phyloP scores from a whole-genome alignment of 805 yeast genomes.

The Metschnikowia anglica region DNA sequence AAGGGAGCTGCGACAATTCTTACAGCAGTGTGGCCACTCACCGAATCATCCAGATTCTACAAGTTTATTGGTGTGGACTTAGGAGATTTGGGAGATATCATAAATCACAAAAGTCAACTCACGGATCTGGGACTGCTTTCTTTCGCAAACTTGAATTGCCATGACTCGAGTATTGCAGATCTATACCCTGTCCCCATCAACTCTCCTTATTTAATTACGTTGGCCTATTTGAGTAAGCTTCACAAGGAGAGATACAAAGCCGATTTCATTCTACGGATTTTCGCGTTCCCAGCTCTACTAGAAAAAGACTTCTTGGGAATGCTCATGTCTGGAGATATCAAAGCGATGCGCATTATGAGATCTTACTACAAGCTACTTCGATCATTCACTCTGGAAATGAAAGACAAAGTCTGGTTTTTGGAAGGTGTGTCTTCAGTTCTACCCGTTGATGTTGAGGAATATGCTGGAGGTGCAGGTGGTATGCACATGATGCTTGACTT shows the following conservation, averaged over 20 bases:
- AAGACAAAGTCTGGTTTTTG: conserved; percentile 88
- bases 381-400: conserved; percentile 81
- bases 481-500: conserved; percentile 91
- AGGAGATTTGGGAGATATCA: conserved; percentile 81
- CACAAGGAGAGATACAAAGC: conserved; percentile 79
- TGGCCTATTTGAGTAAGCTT: conserved; percentile 81
- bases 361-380: conserved; percentile 80
- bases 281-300: conserved; percentile 89
- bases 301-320: conserved; percentile 77
- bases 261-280: conserved; percentile 81
- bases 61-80: conserved; percentile 76
- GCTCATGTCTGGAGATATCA: conserved; percentile 78
- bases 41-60: conserved; percentile 43
- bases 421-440: conserved; percentile 80
- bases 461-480: conserved; percentile 83
- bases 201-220: conserved; percentile 84
- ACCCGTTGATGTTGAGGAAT: conserved; percentile 89
- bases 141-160: conserved; percentile 68
- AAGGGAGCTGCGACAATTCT: conserved; percentile 95
- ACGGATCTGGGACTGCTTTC: conserved; percentile 23
- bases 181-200: conserved; percentile 79
- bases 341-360: conserved; percentile 89
- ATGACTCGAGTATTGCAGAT: conserved; percentile 81
- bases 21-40: conserved; percentile 93
- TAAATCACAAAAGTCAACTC: conserved; percentile 37